Evolutionary conservation across 176 grass and related monocot genomes (phyloP), one percentile per base, ranked within the genome.

Genomic region (Musa itinerans): DNA sequence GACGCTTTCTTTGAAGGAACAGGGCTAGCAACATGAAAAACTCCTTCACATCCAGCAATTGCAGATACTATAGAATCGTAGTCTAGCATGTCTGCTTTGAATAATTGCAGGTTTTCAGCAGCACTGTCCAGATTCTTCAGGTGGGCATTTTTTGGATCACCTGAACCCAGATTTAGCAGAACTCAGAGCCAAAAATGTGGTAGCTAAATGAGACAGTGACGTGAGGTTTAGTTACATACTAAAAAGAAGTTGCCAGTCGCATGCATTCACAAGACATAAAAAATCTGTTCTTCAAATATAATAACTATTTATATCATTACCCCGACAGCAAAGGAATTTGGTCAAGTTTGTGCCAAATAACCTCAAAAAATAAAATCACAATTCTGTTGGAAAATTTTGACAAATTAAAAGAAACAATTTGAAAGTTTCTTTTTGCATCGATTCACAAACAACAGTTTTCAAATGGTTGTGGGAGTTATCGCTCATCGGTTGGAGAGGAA

Each of bases 11-110:
- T 59, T 1, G 59, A 4, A 69, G 82, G 85, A 16, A 87, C 82
- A 6, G 88, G 88, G 48, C 71, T 80, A 0, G 88, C 88, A 24
- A 90, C 79, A 74, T 90, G 88, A 19, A 90, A 83, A 22, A 90
- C 82, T 5, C 88, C 84, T 14, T 84, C 76, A 50, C 88, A 84
- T 25, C 81, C 81, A 1, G 13, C 72, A 14, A 80, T 11, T 14
- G 88, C 88, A 6, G 75, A 51, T 13, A 54, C 62, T 65, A 84
- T 27, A 0, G 53, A 56, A 1, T 82, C 62, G 2, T 84, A 77
- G 14, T 90, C 76, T 1, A 87, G 62, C 22, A 90, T 57, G 72
- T 90, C 84, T 24, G 79, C 88, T 68, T 84, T 84, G 80, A 90
- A 84, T 14, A 87, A 56, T 48, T 25, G 58, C 10, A 90, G 79